A percentile compares a stretch with the other conserved stretches of the same genome.
phyloP scores from a whole-genome alignment of 2,329 filamentous ascomycete species.

The Lachnellula willkommii region DNA sequence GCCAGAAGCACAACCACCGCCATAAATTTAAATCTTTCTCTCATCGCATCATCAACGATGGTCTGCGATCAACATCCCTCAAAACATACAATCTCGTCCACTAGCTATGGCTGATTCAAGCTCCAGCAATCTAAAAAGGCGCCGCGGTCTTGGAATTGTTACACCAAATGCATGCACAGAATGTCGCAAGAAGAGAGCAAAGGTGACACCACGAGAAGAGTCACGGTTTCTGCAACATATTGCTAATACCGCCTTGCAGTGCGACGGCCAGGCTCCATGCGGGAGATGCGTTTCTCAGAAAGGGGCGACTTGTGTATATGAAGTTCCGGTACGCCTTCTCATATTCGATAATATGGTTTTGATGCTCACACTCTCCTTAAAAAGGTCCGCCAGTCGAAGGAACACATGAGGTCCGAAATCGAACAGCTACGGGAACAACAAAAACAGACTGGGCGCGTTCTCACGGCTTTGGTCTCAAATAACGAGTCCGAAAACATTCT shows the following conservation, averaged over 20 bases:
- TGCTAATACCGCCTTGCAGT: slow-evolving; percentile 39
- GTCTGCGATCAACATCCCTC: neutral
- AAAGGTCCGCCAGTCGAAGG: slow-evolving; percentile 52
- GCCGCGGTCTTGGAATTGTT: slow-evolving; percentile 27
- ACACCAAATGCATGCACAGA: slow-evolving; percentile 31
- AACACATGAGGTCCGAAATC: slow-evolving; percentile 55
- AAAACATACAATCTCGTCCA: neutral
- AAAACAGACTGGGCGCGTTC: slow-evolving; percentile 49
- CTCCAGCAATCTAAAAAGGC: slow-evolving; percentile 22
- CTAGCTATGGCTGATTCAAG: neutral
- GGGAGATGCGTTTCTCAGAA: slow-evolving; percentile 49
- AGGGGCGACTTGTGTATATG: slow-evolving; percentile 54
- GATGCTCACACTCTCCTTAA: too few relatives aligned
- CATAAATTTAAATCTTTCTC: too few relatives aligned
- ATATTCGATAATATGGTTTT: neutral
- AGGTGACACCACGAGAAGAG: slow-evolving; percentile 14
- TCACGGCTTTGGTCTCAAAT: slow-evolving; percentile 43
- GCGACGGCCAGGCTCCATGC: slow-evolving; percentile 49
- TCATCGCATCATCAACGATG: neutral
- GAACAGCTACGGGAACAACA: slow-evolving; percentile 51
- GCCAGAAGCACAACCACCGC: too few relatives aligned
- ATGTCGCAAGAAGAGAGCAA: slow-evolving; percentile 31
- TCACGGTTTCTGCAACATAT: neutral
- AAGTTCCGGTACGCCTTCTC: slow-evolving; percentile 44
- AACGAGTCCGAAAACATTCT: slow-evolving; percentile 44